Base-by-base conservation (phyloP, 2,329 filamentous ascomycete genomes). In the Rhynchosporium graminicola region DNA sequence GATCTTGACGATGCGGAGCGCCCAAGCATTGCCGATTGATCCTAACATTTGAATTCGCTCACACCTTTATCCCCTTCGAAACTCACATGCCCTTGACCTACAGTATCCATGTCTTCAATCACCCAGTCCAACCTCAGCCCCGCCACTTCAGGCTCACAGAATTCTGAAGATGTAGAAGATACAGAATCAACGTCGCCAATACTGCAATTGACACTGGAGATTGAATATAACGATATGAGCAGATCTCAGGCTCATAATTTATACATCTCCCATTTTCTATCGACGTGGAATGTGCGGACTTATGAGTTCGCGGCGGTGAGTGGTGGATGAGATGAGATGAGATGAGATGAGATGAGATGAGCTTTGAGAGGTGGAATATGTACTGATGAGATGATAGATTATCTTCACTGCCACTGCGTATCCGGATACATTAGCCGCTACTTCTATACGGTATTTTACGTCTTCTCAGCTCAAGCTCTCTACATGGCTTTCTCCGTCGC, bases 281-380 rank as follows among this genome's bases (percentile, higher is more conserved):
- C 83, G 15, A 81, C 81, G 45, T 85, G 82, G 82, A 85, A 84
- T 70, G 79, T 81, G 5, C 78, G 83, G 51, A 78, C 79, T 55
- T 85, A 70, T 63, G 70, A 72, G 63, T 72, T 72, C 56, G 70
- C 70, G 9, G 70, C 69, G 20, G 70, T 72, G 54, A 68, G 69
- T 65, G 4, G 13, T 12, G 54, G 42, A 29, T 42, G 45, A 42
- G 20, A 59, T 43, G 20, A n/a, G 29, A 47, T 31, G 43, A 20
- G 42, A 12, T 42, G 45, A 42, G 20, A 59, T 43, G 20, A n/a
- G 29, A 47, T 31, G 43, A 20, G 42, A 13, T 13, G 31, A 40
- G 4, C 9, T 4, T 29, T 7, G 33, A 31, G 20, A 33, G n/a
- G 26, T 6, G 5, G 4, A 13, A 20, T 13, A 31, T 46, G 45